Conservation (phyloP, 2,329 filamentous ascomycete species). For the Fonsecaea erecta region DNA sequence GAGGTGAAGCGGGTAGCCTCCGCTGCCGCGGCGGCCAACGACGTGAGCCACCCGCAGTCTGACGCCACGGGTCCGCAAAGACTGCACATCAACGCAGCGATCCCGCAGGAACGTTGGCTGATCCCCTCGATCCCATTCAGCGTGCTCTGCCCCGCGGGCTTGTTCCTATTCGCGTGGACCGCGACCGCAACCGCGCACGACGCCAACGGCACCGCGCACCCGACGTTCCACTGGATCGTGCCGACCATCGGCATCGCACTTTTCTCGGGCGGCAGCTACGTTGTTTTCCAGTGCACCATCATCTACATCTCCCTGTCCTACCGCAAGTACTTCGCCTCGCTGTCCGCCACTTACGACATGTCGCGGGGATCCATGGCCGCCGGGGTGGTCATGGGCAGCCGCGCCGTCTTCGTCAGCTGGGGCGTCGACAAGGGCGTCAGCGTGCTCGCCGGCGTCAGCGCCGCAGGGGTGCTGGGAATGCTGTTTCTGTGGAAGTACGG, state of each 20-base stretch:
- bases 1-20: not conserved
- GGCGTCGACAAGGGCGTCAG: constrained; percentile 11
- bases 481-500: constrained; percentile 1
- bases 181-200: not conserved
- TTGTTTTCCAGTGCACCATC: constrained; percentile 17
- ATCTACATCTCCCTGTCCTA: constrained; percentile 17
- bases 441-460: constrained; percentile 5
- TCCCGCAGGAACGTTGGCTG: constrained; percentile 13
- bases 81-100: constrained; percentile 6
- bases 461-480: constrained; percentile 1
- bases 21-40: not conserved
- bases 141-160: constrained; percentile 1
- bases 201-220: not conserved
- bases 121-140: constrained; percentile 2
- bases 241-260: constrained; percentile 7
- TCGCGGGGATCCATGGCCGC: constrained; percentile 5
- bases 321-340: constrained; percentile 3
- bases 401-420: constrained; percentile 2
- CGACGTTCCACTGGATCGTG: constrained; percentile 8
- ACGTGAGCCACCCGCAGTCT: not conserved
- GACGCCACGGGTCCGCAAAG: not conserved
- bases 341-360: constrained; percentile 11
- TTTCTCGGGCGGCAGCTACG: constrained; percentile 7
- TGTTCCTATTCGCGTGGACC: constrained; percentile 16
- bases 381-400: constrained; percentile 1